These are phyloP conservation scores for Strobilomyces dryophilus DNA, from an alignment of 768 basidiomycete species.

Conservation along the genomic window DNA sequence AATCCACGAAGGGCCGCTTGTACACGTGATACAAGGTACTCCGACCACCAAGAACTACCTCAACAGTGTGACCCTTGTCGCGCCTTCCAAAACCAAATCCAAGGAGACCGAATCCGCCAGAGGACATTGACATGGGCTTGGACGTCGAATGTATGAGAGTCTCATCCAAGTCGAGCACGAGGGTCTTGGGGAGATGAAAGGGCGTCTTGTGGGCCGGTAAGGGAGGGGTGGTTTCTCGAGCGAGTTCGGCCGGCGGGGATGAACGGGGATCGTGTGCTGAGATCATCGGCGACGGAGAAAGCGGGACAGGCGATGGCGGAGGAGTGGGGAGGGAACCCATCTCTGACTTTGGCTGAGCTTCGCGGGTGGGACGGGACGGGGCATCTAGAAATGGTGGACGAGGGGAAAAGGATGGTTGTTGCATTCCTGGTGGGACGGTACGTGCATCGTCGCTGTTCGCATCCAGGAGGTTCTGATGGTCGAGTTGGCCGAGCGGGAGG, in stretches of 20 bases:
- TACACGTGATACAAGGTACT: conserved; percentile 97
- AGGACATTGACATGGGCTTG: conserved; percentile 53
- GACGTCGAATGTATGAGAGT: conserved; percentile 98
- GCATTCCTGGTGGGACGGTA: conserved; percentile 18
- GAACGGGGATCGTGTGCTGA: conserved; percentile 7
- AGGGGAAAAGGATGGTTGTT: conserved; percentile 18
- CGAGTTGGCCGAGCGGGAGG: conserved; percentile 1
- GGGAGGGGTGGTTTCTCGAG: conserved; percentile 50
- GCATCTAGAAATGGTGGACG: conserved; percentile 21
- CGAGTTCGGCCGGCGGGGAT: conserved; percentile 22
- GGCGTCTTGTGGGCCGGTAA: conserved; percentile 52
- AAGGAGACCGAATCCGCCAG: conserved; percentile 56
- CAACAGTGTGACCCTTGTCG: conserved; percentile 81
- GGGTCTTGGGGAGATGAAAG: conserved; percentile 85
- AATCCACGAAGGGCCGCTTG: conserved; percentile 97
- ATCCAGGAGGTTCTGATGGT: conserved; percentile 5
- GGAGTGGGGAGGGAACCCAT: conserved; percentile 21
- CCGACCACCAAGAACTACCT: conserved; percentile 84
- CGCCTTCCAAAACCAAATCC: conserved; percentile 56
- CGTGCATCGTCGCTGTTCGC: conserved; percentile 12
- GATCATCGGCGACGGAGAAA: conserved; percentile 8
- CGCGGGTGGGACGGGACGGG: conserved; percentile 5
- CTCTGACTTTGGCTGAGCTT: conserved; percentile 12
- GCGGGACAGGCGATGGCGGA: conserved; percentile 20
- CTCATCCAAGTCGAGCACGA: conserved; percentile 97